phyloP scores from a whole-genome alignment of 1,284 basidiomycete genomes.

The Coniferiporia weirii region DNA sequence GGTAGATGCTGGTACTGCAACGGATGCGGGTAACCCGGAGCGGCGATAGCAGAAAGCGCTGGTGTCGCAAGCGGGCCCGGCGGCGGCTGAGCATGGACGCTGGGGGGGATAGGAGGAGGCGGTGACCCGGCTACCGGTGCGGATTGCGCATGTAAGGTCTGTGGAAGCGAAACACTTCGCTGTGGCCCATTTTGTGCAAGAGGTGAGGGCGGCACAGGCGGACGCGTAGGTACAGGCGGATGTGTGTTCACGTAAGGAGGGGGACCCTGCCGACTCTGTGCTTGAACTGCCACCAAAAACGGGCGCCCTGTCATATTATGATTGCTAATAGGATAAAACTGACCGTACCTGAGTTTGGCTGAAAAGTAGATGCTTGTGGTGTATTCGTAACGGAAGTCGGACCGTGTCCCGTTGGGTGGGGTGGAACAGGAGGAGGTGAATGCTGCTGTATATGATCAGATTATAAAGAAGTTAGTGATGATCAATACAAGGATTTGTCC shows the following conservation, averaged over 20 bases:
- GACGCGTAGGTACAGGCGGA: constrained; percentile 18
- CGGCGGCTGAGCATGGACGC: constrained; percentile 25
- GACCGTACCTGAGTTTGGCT: background rate
- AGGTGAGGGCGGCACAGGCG: constrained; percentile 11
- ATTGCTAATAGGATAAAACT: background rate
- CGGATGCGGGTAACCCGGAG: background rate
- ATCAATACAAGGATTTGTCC: background rate
- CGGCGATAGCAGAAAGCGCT: background rate
- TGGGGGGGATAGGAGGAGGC: constrained; percentile 23
- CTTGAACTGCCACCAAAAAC: background rate
- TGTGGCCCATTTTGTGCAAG: constrained; percentile 9
- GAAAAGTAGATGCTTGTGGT: background rate
- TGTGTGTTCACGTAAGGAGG: constrained; percentile 5
- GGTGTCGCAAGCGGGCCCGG: background rate
- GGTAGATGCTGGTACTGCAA: background rate
- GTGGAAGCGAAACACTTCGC: background rate
- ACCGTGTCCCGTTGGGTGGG: constrained; percentile 6
- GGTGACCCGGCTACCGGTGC: constrained; percentile 14
- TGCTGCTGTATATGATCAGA: background rate
- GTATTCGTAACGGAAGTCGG: background rate
- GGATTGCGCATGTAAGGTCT: background rate
- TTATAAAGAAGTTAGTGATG: background rate
- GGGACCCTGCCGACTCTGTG: background rate
- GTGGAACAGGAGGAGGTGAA: constrained; percentile 9
- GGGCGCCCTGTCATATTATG: background rate